Percentiles rank a stretch among this genome's conserved stretches.
Conservation (phyloP, 2,329 filamentous ascomycete species). For the Penicillium sp. region DNA sequence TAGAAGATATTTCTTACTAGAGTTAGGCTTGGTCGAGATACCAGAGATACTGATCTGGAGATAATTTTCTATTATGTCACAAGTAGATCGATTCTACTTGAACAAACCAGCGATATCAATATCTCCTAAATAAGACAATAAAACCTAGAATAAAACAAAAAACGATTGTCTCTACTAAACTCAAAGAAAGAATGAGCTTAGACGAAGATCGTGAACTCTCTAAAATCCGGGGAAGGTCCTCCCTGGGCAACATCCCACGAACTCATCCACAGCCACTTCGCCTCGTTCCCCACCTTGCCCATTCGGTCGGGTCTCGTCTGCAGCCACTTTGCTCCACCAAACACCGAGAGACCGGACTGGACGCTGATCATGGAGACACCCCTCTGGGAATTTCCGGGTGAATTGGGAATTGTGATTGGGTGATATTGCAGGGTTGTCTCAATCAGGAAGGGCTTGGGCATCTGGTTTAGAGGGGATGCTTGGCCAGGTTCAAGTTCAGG, state of each 20-base stretch:
- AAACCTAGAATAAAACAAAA: background rate
- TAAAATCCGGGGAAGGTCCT: background rate
- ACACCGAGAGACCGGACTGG: background rate
- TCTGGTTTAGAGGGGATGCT: background rate
- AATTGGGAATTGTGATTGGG: background rate
- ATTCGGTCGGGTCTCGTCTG: background rate
- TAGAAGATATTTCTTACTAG: background rate
- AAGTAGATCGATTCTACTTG: background rate
- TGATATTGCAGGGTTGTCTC: background rate
- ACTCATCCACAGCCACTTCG: background rate
- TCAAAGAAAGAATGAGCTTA: background rate
- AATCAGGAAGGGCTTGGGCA: background rate
- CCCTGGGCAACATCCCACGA: background rate
- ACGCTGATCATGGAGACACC: background rate
- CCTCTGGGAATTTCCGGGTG: background rate
- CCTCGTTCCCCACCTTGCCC: background rate
- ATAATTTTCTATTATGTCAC: background rate
- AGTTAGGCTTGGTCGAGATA: background rate
- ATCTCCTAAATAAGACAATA: background rate
- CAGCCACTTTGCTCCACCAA: background rate
- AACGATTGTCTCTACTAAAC: background rate
- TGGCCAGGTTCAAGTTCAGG: background rate
- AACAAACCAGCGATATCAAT: background rate
- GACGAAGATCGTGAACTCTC: background rate
- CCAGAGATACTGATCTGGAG: background rate